Base-by-base conservation (phyloP, 1,284 basidiomycete genomes). In the Chalciporus piperatoides region DNA sequence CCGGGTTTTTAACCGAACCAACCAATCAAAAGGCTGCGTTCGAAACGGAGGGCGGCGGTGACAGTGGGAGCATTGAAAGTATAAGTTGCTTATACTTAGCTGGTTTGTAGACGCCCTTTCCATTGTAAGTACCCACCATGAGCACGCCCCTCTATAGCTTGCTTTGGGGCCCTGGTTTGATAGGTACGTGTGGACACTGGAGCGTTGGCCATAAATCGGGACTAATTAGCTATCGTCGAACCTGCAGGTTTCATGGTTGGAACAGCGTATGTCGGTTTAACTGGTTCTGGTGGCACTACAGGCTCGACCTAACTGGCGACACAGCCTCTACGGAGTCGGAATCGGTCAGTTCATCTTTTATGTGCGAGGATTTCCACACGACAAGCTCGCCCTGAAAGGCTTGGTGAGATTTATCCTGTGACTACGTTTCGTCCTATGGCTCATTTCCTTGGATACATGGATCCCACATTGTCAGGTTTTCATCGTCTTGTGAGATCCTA, bases 331-430 rank as follows among this genome's bases (percentile, higher is more conserved):
- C 10, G 59, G 60, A 8, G 42, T 54, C 11, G 44, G 30, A 21
- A 2, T 48, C 11, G 36, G 47, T 32, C 60, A 62, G 51, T 51
- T 53, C 42, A n/a, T 46, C 35, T 56, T 53, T 38, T 64, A 64
- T 40, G 3, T 51, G 14, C 12, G 11, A 28, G 41, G 48, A 6
- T 62, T 62, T 52, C 62, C 58, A 8, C 15, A 6, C 7, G 59
- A 63, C 23, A n/a, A 19, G 28, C 3, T 28, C 14, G n/a, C 14
- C 2, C 8, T 62, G 3, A 56, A 44, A 35, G 4, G 11, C 2
- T 21, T 46, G 44, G 58, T 56, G 10, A 49, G 60, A 12, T 32
- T 32, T 6, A 32, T 14, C 30, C 12, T 32, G 12, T 12, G 17
- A n/a, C 15, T 11, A 24, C 6, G 14, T 24, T 24, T 12, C 10